Percentiles rank a stretch among this genome's conserved stretches.
Evolutionary conservation across 306 rosid genomes (phyloP).

Genomic region (Datisca glomerata): DNA sequence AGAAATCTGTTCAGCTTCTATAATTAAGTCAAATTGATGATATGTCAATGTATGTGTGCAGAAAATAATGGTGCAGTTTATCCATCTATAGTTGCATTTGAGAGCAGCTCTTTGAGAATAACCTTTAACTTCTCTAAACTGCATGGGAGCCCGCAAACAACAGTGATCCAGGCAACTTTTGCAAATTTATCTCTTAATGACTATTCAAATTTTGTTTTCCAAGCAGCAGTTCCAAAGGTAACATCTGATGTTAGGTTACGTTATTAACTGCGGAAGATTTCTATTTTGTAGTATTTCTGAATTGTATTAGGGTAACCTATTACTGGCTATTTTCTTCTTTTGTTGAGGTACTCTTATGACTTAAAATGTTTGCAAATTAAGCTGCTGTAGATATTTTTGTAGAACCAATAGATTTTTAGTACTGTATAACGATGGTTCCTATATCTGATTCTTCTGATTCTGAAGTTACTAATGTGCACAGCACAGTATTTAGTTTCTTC

Average conservation of each 20-base stretch:
- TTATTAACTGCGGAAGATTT: not conserved
- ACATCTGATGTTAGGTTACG: constrained; percentile 9
- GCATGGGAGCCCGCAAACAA: constrained; percentile 75
- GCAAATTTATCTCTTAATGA: constrained; percentile 50
- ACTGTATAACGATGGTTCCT: no score
- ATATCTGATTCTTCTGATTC: not conserved
- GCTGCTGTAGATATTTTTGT: no score
- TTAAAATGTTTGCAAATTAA: no score
- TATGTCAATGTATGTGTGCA: constrained; percentile 24
- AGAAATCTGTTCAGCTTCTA: constrained; percentile 7
- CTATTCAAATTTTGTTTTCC: constrained; percentile 79
- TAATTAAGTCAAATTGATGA: constrained; percentile 8
- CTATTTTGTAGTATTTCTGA: not conserved
- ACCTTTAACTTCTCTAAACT: constrained; percentile 68
- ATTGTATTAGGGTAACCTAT: no score
- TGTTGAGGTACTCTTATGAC: no score
- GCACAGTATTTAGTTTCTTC: not conserved
- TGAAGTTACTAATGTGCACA: not conserved
- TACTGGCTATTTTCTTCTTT: no score
- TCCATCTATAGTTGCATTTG: constrained; percentile 77
- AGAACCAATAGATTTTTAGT: no score
- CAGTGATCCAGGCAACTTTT: constrained; percentile 60
- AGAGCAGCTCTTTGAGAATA: constrained; percentile 77
- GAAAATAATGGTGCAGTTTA: constrained; percentile 62
- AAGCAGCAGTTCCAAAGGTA: constrained; percentile 99